Base-by-base conservation (phyloP, 495 filamentous ascomycete genomes). In the Penicillium paradoxum region DNA sequence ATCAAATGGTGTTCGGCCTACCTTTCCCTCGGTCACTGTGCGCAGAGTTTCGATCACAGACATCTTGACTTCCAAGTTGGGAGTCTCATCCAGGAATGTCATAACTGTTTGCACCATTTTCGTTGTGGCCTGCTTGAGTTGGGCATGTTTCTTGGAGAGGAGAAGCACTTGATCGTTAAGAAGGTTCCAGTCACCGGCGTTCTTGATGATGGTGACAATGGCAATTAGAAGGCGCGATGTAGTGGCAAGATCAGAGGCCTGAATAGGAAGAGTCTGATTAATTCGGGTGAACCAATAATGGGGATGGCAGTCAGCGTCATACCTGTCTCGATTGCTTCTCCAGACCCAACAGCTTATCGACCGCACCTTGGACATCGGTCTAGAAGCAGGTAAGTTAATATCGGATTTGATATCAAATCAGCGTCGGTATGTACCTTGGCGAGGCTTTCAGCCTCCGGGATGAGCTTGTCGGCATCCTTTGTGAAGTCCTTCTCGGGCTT, bases 61-160 rank as follows among this genome's bases (percentile, higher is more conserved):
- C 40, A 98, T 77, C 75, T 97, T 97, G 29, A 83, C 88, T 51
- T 96, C 92, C 53, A 86, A 55, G 52, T 78, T 86, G 33, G 91
- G 89, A 64, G 82, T 79, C 42, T 87, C 81, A 64, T 95, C 88
- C 67, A 98, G 73, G 68, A 96, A 97, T 40, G 73, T 78, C 89
- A 98, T 95, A 48, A 95, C 90, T 46, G 83, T 85, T 78, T 97
- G 93, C 38, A 98, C 93, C 93, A 98, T 98, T 79, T 90, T 92
- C 57, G 93, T 97, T 55, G 88, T 91, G 61, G 93, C 93, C 75
- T 97, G 95, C 71, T 97, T 97, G 72, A 98, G 91, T 75, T 98
- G 93, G 60, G 90, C 88, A 89, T 98, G 93, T 77, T 98, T 98
- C 84, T 97, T 97, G 55, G 92, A 96, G 41, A 97, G 82, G 42